These are phyloP conservation scores for Chaetothyriales sp. DNA, from an alignment of 2,329 filamentous ascomycete species.

Conservation along the genomic window DNA sequence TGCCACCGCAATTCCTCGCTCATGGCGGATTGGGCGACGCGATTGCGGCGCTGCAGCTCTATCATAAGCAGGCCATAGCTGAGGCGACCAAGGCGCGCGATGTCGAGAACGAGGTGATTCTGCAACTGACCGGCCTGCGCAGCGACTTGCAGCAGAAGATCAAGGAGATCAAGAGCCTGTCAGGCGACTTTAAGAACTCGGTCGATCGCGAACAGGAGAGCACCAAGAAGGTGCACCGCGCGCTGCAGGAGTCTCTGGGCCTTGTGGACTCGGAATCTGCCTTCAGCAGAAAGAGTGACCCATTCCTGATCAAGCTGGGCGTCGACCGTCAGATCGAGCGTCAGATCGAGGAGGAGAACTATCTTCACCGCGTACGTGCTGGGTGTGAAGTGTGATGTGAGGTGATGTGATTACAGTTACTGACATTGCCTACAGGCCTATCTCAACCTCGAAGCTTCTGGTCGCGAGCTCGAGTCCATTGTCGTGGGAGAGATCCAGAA, in stretches of 20 bases:
- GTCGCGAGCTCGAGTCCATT: conserved; percentile 86
- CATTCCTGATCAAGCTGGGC: conserved; percentile 68
- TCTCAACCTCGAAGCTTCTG: conserved; percentile 83
- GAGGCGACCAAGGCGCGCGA: conserved; percentile 82
- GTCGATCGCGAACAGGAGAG: conserved; percentile 88
- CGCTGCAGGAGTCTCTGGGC: conserved; percentile 67
- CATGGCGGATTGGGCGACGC: conserved; percentile 81
- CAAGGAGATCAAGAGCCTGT: conserved; percentile 90
- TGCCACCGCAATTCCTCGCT: conserved; percentile 60
- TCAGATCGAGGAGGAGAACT: conserved; percentile 94
- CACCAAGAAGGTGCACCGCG: conserved; percentile 63
- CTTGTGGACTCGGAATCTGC: conserved; percentile 65
- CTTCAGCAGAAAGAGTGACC: conserved; percentile 71
- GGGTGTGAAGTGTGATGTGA: too few relatives aligned
- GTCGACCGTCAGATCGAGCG: conserved; percentile 84
- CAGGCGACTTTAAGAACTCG: conserved; percentile 90
- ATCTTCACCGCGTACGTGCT: conserved; percentile 66
- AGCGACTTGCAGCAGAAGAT: conserved; percentile 90
- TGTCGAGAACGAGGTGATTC: conserved; percentile 81
- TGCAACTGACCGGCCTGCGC: conserved; percentile 68
- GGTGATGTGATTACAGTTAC: too few relatives aligned
- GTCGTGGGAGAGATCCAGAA: conserved; percentile 97
- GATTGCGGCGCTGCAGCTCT: conserved; percentile 60
- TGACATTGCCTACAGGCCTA: conserved; percentile 49
- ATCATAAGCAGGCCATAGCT: conserved; percentile 63